Conservation (phyloP, 2,329 filamentous ascomycete genomes). For the Neurospora crassa region DNA sequence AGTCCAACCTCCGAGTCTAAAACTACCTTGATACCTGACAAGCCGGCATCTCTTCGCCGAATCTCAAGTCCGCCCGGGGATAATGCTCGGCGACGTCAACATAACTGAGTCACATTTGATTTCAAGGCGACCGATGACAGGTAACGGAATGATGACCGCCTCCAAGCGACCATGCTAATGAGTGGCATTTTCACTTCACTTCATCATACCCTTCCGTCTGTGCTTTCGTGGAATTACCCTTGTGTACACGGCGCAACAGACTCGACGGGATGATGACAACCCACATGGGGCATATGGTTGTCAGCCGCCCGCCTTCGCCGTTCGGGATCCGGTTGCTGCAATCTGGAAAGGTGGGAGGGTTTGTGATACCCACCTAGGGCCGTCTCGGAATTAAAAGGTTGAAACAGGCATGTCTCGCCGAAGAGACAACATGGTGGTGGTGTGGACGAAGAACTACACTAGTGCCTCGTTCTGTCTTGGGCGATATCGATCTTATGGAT, state of each 20-base stretch:
- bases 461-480: background rate
- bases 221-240: background rate
- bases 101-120: background rate
- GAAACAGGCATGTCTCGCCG: background rate
- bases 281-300: background rate
- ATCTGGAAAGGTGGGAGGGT: background rate
- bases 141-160: background rate
- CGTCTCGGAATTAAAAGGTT: background rate
- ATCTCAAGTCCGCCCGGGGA: background rate
- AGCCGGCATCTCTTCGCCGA: background rate
- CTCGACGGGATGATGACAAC: background rate
- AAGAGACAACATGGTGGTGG: background rate
- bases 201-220: background rate
- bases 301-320: background rate
- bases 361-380: background rate
- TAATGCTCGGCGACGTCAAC: background rate
- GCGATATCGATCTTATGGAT: background rate
- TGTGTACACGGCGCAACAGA: background rate
- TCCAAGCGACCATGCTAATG: background rate
- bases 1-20: background rate
- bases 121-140: background rate
- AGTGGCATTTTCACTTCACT: background rate
- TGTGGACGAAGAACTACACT: too few species aligned
- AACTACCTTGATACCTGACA: background rate
- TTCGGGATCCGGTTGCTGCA: background rate